Evolutionary conservation across 768 basidiomycete species (phyloP).

Genomic region (Boletus sensibilis): DNA sequence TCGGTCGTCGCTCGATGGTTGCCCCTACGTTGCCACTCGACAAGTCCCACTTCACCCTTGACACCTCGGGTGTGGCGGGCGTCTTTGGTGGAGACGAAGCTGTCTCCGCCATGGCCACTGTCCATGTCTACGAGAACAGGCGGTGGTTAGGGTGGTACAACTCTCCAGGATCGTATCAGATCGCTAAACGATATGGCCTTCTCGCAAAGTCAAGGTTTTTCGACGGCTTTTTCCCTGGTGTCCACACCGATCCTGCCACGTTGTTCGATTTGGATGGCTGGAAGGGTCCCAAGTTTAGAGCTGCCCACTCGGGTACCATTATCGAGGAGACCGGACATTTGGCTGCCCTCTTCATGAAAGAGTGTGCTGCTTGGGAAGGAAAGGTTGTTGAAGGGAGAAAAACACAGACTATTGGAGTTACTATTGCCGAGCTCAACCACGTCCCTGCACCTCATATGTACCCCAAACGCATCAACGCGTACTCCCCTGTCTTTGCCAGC

Average conservation of each 20-base stretch:
- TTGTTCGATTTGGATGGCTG: conserved; percentile 33
- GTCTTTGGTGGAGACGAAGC: conserved; percentile 40
- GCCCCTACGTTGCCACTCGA: conserved; percentile 13
- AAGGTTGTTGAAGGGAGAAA: conserved; percentile 23
- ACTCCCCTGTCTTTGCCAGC: conserved; percentile 27
- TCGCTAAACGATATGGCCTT: conserved; percentile 35
- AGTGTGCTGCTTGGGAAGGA: conserved; percentile 15
- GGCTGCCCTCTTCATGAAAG: conserved; percentile 30
- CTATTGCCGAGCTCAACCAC: conserved; percentile 28
- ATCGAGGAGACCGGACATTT: conserved; percentile 34
- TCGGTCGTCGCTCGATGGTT: conserved; percentile 16
- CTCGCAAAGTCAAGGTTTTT: conserved; percentile 36
- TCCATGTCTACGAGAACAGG: conserved; percentile 35
- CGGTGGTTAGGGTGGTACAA: conserved; percentile 41
- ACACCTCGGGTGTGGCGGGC: conserved; percentile 36
- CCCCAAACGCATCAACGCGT: conserved; percentile 20
- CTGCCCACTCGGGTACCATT: conserved; percentile 32
- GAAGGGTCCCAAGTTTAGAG: conserved; percentile 34
- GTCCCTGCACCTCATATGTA: conserved; percentile 16
- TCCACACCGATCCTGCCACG: conserved; percentile 32
- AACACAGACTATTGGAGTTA: conserved; percentile 26
- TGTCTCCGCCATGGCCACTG: conserved; percentile 38
- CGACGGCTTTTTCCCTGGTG: conserved; percentile 35
- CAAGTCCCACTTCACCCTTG: conserved; percentile 26
- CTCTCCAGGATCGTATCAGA: conserved; percentile 36